These are phyloP conservation scores for Onygena corvina DNA, from an alignment of 2,329 filamentous ascomycete species.

Conservation along the genomic window DNA sequence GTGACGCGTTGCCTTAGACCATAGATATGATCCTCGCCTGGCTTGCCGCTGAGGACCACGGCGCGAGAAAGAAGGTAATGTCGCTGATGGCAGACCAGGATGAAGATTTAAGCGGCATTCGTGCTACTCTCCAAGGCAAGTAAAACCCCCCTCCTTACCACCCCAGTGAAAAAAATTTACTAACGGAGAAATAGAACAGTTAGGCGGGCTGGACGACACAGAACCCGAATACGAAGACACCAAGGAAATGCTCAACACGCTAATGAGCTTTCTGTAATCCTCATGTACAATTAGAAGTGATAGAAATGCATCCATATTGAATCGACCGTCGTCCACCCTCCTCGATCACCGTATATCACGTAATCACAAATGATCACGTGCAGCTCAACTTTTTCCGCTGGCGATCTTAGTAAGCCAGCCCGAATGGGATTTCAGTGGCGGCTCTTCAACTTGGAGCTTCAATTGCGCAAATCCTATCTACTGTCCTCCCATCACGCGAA, in stretches of 20 bases:
- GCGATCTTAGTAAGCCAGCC: not conserved
- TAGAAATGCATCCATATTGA: too few relatives aligned
- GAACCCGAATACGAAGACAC: constrained; percentile 42
- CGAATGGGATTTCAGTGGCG: constrained; percentile 9
- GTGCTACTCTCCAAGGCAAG: constrained; percentile 52
- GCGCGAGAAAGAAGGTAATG: constrained; percentile 54
- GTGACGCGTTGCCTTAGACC: constrained; percentile 30
- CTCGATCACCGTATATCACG: constrained; percentile 7
- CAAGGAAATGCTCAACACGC: constrained; percentile 54
- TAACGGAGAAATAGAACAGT: constrained; percentile 41
- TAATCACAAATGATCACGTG: not conserved
- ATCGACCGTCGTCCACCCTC: too few relatives aligned
- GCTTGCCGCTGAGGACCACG: constrained; percentile 79
- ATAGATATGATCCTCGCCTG: constrained; percentile 79
- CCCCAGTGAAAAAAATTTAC: not conserved
- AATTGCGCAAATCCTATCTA: not conserved
- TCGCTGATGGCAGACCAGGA: constrained; percentile 55
- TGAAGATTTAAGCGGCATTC: constrained; percentile 52
- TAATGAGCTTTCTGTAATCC: constrained; percentile 33
- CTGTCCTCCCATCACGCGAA: too few relatives aligned
- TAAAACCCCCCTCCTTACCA: not conserved
- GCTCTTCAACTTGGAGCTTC: not conserved
- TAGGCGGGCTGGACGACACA: constrained; percentile 46
- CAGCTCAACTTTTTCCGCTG: not conserved
- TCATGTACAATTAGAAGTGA: not conserved